Percentiles rank a stretch among this genome's conserved stretches.
phyloP scores from a whole-genome alignment of 768 basidiomycete species.

The Panaeolus cyanescens region DNA sequence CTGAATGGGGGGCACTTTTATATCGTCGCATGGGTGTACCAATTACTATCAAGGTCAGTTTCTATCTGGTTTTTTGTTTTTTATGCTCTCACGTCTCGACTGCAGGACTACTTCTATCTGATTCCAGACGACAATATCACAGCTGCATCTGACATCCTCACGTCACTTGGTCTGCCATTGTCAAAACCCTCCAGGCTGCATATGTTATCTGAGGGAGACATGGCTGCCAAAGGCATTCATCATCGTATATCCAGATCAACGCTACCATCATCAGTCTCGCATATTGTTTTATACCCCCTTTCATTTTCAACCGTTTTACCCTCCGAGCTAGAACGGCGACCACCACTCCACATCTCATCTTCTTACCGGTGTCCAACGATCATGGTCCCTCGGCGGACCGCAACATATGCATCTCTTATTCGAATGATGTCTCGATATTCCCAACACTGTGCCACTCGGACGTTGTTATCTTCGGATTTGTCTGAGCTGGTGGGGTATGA shows the following conservation, averaged over 20 bases:
- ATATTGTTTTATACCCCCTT: slow-evolving; percentile 23
- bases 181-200: slow-evolving; percentile 18
- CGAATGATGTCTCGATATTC: slow-evolving; percentile 31
- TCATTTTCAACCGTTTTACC: slow-evolving; percentile 26
- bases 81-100: background rate
- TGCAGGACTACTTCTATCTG: slow-evolving; percentile 24
- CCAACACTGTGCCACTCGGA: slow-evolving; percentile 17
- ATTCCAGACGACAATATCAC: slow-evolving; percentile 22
- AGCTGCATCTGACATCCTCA: slow-evolving; percentile 21
- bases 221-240: slow-evolving; percentile 18
- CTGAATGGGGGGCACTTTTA: slow-evolving; percentile 28
- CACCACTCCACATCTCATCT: slow-evolving; percentile 15
- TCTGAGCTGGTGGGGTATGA: slow-evolving; percentile 35
- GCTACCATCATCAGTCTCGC: slow-evolving; percentile 14
- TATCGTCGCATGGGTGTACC: slow-evolving; percentile 29
- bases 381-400: slow-evolving; percentile 26
- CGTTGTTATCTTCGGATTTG: slow-evolving; percentile 28
- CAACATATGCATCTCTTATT: slow-evolving; percentile 35
- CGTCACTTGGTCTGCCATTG: slow-evolving; percentile 21
- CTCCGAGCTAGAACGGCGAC: slow-evolving; percentile 18
- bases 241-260: slow-evolving; percentile 23
- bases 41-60: slow-evolving; percentile 20
- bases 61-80: background rate
- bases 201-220: slow-evolving; percentile 20
- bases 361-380: slow-evolving; percentile 18